Conservation (phyloP, 257 asterid genomes). For the Nicotiana tomentosiformis region DNA sequence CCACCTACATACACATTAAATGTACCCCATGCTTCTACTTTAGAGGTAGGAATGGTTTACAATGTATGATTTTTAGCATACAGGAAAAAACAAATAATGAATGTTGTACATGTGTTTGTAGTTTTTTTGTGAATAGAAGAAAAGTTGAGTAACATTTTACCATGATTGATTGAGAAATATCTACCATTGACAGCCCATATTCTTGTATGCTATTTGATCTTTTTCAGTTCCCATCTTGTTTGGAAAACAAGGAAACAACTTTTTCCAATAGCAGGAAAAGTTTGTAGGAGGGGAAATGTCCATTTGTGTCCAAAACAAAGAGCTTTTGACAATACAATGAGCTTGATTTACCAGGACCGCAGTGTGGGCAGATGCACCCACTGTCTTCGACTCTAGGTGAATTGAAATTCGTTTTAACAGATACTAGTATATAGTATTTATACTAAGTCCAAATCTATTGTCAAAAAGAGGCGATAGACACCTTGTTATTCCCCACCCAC, state of each 20-base stretch:
- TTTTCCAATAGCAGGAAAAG: background rate
- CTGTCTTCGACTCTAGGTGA: too few species aligned
- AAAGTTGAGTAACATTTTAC: background rate
- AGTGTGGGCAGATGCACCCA: too few species aligned
- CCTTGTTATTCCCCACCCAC: too few species aligned
- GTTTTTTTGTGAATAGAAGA: slow-evolving; percentile 10
- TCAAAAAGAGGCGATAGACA: too few species aligned
- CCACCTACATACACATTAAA: slow-evolving; percentile 53
- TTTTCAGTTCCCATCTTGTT: background rate
- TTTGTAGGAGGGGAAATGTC: background rate
- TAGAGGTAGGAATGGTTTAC: slow-evolving; percentile 95
- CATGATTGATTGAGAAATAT: background rate
- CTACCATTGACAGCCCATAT: background rate
- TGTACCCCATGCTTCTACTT: slow-evolving; percentile 81
- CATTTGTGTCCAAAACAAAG: too few species aligned
- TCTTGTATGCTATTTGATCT: background rate
- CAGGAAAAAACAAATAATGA: slow-evolving; percentile 3
- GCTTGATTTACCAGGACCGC: too few species aligned
- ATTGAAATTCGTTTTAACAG: too few species aligned
- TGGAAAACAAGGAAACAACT: background rate
- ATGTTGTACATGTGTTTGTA: slow-evolving; percentile 13
- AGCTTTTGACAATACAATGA: too few species aligned
- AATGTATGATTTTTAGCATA: slow-evolving; percentile 41
- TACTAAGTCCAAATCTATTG: too few species aligned
- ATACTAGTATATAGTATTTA: too few species aligned